Conservation (phyloP, 441 rosid genomes). For the Erodium chrysanthum region DNA sequence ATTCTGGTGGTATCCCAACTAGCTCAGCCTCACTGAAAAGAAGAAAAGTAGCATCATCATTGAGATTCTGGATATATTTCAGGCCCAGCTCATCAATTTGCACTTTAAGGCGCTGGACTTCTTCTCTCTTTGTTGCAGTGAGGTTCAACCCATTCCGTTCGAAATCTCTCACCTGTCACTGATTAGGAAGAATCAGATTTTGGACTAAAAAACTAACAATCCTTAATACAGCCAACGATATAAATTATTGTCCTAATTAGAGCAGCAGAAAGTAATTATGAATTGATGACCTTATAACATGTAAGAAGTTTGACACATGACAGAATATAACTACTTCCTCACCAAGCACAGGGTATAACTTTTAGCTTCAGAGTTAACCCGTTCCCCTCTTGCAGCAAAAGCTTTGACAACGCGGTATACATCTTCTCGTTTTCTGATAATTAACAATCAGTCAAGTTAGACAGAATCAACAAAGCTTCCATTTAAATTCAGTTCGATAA, state of each 20-base stretch:
- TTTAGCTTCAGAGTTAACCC: conserved; percentile 47
- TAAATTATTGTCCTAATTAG: neutral
- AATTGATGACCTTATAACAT: no score
- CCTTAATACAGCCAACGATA: neutral
- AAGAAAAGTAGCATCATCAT: conserved; percentile 55
- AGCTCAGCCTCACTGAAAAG: conserved; percentile 61
- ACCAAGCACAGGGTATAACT: conserved; percentile 62
- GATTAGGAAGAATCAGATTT: conserved; percentile 37
- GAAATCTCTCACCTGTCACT: conserved; percentile 93
- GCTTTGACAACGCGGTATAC: conserved; percentile 65
- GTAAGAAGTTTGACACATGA: neutral
- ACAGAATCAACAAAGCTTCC: neutral
- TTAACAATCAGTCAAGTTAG: conserved; percentile 13
- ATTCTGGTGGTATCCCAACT: conserved; percentile 62
- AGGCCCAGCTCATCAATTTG: conserved; percentile 68
- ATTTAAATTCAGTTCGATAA: neutral
- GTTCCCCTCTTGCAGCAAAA: conserved; percentile 51
- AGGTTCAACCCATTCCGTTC: conserved; percentile 86
- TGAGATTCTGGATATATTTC: conserved; percentile 60
- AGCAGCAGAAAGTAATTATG: neutral
- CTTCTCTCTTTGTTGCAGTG: conserved; percentile 64
- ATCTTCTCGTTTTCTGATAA: conserved; percentile 70
- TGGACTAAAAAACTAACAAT: conserved; percentile 17
- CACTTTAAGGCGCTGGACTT: conserved; percentile 58
- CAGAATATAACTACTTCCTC: conserved; percentile 34